A percentile compares a stretch with the other conserved stretches of the same genome.
Conservation (phyloP, 2,329 filamentous ascomycete species). For the Penicillium italicum region DNA sequence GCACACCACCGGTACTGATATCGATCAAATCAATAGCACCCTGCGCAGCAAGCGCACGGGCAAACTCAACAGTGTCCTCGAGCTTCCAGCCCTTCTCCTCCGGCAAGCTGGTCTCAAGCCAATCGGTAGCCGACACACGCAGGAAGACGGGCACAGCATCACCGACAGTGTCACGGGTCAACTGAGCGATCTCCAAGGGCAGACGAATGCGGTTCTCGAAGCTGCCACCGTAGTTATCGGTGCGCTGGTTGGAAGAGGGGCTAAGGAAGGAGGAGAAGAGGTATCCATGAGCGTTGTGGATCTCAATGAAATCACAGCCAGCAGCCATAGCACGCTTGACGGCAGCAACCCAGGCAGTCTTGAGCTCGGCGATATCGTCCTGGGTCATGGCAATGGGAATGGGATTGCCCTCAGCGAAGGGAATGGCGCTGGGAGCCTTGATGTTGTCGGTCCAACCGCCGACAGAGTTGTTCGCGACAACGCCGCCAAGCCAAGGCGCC, state of each 20-base stretch:
- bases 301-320: conserved; percentile 74
- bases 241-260: conserved; percentile 66
- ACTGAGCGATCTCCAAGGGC: conserved; percentile 62
- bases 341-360: conserved; percentile 59
- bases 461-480: conserved; percentile 49
- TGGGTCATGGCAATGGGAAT: conserved; percentile 65
- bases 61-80: conserved; percentile 62
- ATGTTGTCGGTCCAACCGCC: conserved; percentile 56
- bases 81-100: conserved; percentile 64
- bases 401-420: conserved; percentile 61
- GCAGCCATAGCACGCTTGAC: conserved; percentile 61
- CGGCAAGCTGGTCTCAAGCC: conserved; percentile 63
- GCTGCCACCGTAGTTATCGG: conserved; percentile 51
- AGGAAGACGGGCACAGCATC: conserved; percentile 67
- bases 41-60: conserved; percentile 62
- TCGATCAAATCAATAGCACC: conserved; percentile 78
- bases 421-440: conserved; percentile 56
- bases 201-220: conserved; percentile 64
- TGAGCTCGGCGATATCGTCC: conserved; percentile 64
- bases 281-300: conserved; percentile 77
- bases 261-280: conserved; percentile 67
- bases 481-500: conserved; percentile 47
- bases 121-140: conserved; percentile 70
- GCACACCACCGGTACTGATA: conserved; percentile 72
- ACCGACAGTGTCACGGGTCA: conserved; percentile 61